These are phyloP conservation scores for bread wheat (Triticum aestivum) DNA, from an alignment of 176 grass and related monocot species.

Conservation along the genomic window IWGSC_CS_RefSeq_v2.1 NC_057796.1:404265037-404265536, in stretches of 20 bases:
- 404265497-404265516: no score
- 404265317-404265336: no score
- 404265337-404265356: not conserved
- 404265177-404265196: not conserved
- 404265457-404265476: no score
- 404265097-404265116: not conserved
- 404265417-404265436: no score
- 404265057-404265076: not conserved
- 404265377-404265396: not conserved
- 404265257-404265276: not conserved
- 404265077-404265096: not conserved
- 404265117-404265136: not conserved
- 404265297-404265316: no score
- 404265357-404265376: not conserved
- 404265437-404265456: no score
- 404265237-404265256: no score
- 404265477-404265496: no score
- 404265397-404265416: not conserved
- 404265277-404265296: not conserved
- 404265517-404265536: no score
- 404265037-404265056: no score
- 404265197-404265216: not conserved
- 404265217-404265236: no score
- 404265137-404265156: not conserved
- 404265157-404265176: not conserved